Percentiles rank a stretch among this genome's conserved stretches.
These are phyloP conservation scores for Coix lacrymajobi DNA, from an alignment of 176 grass and related monocot genomes.

Conservation along the genomic window DNA sequence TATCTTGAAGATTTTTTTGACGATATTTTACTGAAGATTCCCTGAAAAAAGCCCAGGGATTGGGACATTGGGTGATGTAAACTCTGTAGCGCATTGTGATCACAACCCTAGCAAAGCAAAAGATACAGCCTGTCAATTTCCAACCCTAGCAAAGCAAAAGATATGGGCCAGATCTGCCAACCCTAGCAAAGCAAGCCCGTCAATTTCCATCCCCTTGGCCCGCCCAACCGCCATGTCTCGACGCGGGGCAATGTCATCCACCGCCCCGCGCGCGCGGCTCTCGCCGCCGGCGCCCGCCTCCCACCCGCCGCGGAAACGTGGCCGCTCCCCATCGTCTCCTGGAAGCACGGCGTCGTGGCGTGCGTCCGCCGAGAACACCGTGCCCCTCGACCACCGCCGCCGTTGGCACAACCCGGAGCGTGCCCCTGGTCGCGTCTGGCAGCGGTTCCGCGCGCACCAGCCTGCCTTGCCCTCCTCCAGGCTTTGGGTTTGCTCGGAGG, in stretches of 20 bases:
- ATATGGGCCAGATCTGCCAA: background rate
- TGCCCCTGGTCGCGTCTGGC: slow-evolving; percentile 1
- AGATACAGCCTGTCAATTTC: background rate
- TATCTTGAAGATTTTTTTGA: background rate
- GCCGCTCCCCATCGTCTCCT: slow-evolving; percentile 5
- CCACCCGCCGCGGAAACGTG: slow-evolving; percentile 29
- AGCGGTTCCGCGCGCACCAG: background rate
- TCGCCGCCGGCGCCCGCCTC: slow-evolving; percentile 13
- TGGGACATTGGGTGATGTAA: background rate
- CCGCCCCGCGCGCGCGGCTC: slow-evolving; percentile 16
- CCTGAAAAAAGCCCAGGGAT: background rate
- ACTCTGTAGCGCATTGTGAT: background rate
- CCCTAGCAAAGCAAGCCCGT: background rate
- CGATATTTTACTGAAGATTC: background rate
- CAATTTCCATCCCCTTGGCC: background rate
- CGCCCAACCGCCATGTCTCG: background rate
- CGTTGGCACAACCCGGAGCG: slow-evolving; percentile 29
- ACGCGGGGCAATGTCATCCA: slow-evolving; percentile 33
- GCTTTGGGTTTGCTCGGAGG: slow-evolving; percentile 41
- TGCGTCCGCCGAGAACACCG: background rate
- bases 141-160: slow-evolving; percentile 5
- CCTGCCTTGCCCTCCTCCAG: slow-evolving; percentile 9
- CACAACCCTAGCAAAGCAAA: background rate
- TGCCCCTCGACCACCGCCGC: background rate
- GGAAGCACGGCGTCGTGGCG: background rate